These are phyloP conservation scores for Cladosporium sp. DNA, from an alignment of 2,329 filamentous ascomycete genomes.

Conservation along the genomic window DNA sequence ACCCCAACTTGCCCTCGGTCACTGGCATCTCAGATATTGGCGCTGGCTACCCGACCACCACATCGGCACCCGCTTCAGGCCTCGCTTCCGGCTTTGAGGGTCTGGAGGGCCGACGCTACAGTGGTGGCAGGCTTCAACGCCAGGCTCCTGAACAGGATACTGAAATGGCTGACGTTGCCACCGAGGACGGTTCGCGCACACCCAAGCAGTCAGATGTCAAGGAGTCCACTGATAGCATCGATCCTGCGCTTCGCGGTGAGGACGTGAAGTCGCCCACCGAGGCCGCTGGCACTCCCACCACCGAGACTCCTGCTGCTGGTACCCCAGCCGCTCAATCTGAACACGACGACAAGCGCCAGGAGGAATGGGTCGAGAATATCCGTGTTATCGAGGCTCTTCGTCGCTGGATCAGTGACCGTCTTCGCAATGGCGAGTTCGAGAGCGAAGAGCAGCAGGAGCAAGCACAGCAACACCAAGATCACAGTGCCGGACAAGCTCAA, in stretches of 20 bases:
- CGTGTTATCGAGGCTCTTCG: conserved; percentile 60
- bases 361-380: conserved; percentile 60
- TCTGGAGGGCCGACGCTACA: conserved; percentile 58
- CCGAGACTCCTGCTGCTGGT: conserved; percentile 15
- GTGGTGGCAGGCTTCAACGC: conserved; percentile 56
- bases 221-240: conserved; percentile 31
- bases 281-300: conserved; percentile 21
- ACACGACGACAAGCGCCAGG: conserved; percentile 45
- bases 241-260: conserved; percentile 34
- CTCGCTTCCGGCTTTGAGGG: conserved; percentile 62
- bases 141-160: conserved; percentile 44
- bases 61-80: conserved; percentile 64
- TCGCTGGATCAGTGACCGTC: conserved; percentile 52
- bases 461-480: conserved; percentile 8
- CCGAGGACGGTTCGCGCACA: conserved; percentile 34
- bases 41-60: conserved; percentile 58
- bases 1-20: conserved; percentile 70
- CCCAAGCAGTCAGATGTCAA: conserved; percentile 29
- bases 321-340: conserved; percentile 27
- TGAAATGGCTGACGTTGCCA: conserved; percentile 45
- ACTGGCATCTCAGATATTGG: conserved; percentile 59
- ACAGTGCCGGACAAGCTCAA: conserved; percentile 8
- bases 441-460: conserved; percentile 26
- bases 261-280: conserved; percentile 22
- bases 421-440: conserved; percentile 51